Conservation (phyloP, 495 filamentous ascomycete species). For the Arthonia radiata region DNA sequence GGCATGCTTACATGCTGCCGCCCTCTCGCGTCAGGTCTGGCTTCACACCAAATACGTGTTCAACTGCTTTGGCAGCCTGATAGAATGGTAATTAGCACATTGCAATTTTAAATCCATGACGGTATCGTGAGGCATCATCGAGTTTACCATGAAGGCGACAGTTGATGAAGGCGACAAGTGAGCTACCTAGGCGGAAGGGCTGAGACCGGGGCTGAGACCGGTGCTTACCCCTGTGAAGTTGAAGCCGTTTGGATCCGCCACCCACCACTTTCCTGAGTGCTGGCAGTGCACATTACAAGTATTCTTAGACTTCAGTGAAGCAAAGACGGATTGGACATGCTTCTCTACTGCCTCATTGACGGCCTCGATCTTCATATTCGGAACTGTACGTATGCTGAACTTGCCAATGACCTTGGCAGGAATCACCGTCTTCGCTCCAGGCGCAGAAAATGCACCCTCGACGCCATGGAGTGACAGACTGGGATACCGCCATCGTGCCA, state of each 20-base stretch:
- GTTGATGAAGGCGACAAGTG: too few relatives aligned
- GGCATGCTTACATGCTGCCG: slow-evolving; percentile 18
- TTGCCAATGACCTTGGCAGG: slow-evolving; percentile 93
- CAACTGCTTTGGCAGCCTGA: slow-evolving; percentile 78
- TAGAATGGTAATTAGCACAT: too few relatives aligned
- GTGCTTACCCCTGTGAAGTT: slow-evolving; percentile 88
- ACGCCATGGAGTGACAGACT: slow-evolving; percentile 90
- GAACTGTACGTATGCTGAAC: slow-evolving; percentile 92
- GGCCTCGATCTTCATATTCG: slow-evolving; percentile 80
- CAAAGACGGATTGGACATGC: slow-evolving; percentile 53
- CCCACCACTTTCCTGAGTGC: slow-evolving; percentile 97
- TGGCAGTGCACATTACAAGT: slow-evolving; percentile 50
- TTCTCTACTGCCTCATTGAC: slow-evolving; percentile 66
- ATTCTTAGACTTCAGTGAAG: slow-evolving; percentile 76
- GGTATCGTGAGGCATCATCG: too few relatives aligned
- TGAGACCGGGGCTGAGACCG: too few relatives aligned
- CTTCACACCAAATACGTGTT: slow-evolving; percentile 74
- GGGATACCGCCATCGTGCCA: slow-evolving; percentile 81
- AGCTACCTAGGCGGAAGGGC: too few relatives aligned
- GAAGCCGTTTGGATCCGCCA: slow-evolving; percentile 89
- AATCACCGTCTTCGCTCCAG: slow-evolving; percentile 95
- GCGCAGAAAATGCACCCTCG: slow-evolving; percentile 82
- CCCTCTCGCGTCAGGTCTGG: slow-evolving; percentile 94
- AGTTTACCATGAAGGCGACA: too few relatives aligned
- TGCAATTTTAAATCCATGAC: too few relatives aligned